These are phyloP conservation scores for Magnaporthales sp. DNA, from an alignment of 2,329 filamentous ascomycete genomes.

Conservation along the genomic window DNA sequence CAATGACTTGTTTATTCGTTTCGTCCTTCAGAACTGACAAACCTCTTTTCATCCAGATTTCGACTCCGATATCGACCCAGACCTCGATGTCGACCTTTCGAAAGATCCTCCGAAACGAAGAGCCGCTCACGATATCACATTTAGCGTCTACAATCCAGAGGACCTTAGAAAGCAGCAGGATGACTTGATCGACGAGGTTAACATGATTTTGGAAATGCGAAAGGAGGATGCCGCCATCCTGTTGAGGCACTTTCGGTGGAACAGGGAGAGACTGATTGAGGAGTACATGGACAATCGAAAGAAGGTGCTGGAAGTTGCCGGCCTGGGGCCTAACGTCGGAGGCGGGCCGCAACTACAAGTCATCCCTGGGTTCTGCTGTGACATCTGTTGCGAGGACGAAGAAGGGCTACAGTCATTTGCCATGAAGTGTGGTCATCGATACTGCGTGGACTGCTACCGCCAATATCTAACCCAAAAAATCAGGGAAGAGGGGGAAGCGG, in stretches of 20 bases:
- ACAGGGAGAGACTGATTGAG: conserved; percentile 90
- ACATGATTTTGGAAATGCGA: conserved; percentile 80
- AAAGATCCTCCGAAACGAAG: conserved; percentile 63
- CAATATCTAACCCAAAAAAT: conserved; percentile 93
- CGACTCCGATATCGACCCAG: conserved; percentile 43
- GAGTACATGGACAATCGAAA: conserved; percentile 88
- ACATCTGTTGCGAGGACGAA: conserved; percentile 92
- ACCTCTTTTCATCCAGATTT: conserved; percentile 21
- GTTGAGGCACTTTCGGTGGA: conserved; percentile 85
- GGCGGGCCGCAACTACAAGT: conserved; percentile 59
- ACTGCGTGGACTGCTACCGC: conserved; percentile 85
- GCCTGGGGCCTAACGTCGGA: conserved; percentile 59
- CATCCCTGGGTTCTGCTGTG: conserved; percentile 74
- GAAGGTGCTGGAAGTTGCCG: conserved; percentile 74
- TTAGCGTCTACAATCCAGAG: conserved; percentile 67
- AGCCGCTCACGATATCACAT: conserved; percentile 75
- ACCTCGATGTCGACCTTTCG: conserved; percentile 41
- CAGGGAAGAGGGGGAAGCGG: conserved; percentile 87
- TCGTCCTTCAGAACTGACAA: neutral
- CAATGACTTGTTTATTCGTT: neutral
- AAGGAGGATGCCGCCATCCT: conserved; percentile 88
- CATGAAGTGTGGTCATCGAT: conserved; percentile 90
- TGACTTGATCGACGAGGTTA: conserved; percentile 79
- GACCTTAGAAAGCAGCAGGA: conserved; percentile 84
- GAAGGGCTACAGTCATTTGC: conserved; percentile 73